Percentiles rank a stretch among this genome's conserved stretches.
Conservation (phyloP, 192 early-diverging fungal species). For the Entophlyctis luteolus region DNA sequence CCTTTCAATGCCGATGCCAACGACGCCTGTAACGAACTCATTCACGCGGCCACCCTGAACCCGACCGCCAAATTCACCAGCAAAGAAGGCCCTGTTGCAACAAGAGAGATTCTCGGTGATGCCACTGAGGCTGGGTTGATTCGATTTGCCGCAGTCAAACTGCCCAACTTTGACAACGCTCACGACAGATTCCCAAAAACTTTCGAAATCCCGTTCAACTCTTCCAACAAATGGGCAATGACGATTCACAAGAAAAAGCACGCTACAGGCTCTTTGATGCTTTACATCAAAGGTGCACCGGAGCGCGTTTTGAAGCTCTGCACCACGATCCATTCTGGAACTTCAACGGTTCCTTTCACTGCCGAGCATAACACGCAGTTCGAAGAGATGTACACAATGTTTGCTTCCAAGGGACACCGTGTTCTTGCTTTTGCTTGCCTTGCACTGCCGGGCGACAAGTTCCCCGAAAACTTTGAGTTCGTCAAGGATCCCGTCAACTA, state of each 20-base stretch:
- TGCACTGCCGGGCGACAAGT: slow-evolving; percentile 51
- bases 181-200: slow-evolving; percentile 50
- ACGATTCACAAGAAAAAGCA: slow-evolving; percentile 68
- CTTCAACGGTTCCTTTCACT: slow-evolving; percentile 51
- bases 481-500: slow-evolving; percentile 50
- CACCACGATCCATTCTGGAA: slow-evolving; percentile 57
- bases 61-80: slow-evolving; percentile 57
- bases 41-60: slow-evolving; percentile 44
- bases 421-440: slow-evolving; percentile 76
- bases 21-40: neutral
- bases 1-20: neutral
- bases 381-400: slow-evolving; percentile 71
- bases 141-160: slow-evolving; percentile 29
- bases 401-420: slow-evolving; percentile 88
- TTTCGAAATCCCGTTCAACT: slow-evolving; percentile 91
- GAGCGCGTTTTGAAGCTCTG: slow-evolving; percentile 80
- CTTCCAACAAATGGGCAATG: slow-evolving; percentile 83
- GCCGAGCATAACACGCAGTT: slow-evolving; percentile 64
- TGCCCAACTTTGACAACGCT: slow-evolving; percentile 27
- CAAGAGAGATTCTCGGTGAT: slow-evolving; percentile 53
- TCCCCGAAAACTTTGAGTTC: slow-evolving; percentile 17
- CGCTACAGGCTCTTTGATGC: slow-evolving; percentile 60
- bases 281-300: slow-evolving; percentile 85
- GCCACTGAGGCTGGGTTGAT: slow-evolving; percentile 32
- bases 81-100: slow-evolving; percentile 49